Percentiles rank a stretch among this genome's conserved stretches.
Conservation (phyloP, 345 rosid genomes). For the Kernera saxatilis region DNA sequence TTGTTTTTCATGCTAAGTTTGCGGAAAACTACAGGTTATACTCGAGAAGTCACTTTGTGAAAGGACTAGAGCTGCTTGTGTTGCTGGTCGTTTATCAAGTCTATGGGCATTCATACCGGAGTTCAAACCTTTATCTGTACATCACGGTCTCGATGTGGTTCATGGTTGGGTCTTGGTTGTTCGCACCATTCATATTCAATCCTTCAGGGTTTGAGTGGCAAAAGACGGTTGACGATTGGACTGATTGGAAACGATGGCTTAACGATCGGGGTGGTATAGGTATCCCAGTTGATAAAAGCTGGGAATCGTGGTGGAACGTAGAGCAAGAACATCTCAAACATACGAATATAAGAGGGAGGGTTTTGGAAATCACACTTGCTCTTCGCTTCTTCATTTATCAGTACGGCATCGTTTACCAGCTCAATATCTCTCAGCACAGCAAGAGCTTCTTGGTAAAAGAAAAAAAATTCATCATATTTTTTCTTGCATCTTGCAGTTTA, state of each 20-base stretch:
- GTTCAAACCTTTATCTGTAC: conserved; percentile 62
- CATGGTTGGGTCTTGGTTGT: conserved; percentile 91
- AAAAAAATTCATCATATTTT: not conserved
- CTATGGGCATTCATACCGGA: conserved; percentile 65
- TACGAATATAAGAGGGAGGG: conserved; percentile 58
- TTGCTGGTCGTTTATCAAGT: conserved; percentile 61
- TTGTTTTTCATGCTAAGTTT: conserved; percentile 86
- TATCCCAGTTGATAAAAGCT: conserved; percentile 59
- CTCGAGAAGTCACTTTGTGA: conserved; percentile 93
- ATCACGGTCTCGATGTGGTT: conserved; percentile 89
- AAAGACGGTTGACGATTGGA: conserved; percentile 94
- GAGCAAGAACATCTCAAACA: conserved; percentile 80
- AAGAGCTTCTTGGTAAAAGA: conserved; percentile 62
- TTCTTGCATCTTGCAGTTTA: conserved; percentile 1
- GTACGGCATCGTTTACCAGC: conserved; percentile 96
- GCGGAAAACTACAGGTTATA: conserved; percentile 84
- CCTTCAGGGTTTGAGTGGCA: conserved; percentile 99
- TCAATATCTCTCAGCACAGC: conserved; percentile 65
- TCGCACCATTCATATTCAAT: conserved; percentile 88
- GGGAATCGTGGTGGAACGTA: conserved; percentile 98
- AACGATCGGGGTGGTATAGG: conserved; percentile 90
- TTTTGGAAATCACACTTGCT: conserved; percentile 65
- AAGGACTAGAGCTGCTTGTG: conserved; percentile 75
- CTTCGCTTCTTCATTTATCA: conserved; percentile 83
- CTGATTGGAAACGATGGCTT: conserved; percentile 98